Evolutionary conservation across 2,329 filamentous ascomycete species (phyloP), one percentile per base, ranked within the genome.

Genomic region (Colletotrichum incanum): DNA sequence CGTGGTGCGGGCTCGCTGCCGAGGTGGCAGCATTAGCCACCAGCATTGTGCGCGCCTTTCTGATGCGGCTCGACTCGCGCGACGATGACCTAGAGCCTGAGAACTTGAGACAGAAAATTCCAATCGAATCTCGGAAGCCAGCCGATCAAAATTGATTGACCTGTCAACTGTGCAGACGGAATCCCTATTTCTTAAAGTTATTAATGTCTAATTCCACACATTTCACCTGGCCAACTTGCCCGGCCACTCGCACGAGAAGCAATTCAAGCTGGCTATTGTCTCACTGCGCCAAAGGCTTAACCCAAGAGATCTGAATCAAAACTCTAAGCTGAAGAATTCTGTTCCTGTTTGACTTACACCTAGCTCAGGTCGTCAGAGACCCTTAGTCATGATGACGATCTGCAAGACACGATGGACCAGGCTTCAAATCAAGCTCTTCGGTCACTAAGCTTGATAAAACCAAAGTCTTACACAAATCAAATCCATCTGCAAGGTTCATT

Each of bases 311-410:
- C 45, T 63, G 65, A 28, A 59, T 63, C 69, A 69, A 50, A n/a
- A 62, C 8, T 18, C 31, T 14, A 37, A 14, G 12, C 23, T 59
- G 58, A 72, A 64, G 69, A 72, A 68, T 63, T 64, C 37, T 59
- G 43, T 43, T 63, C 26, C 50, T 50, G 23, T 43, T n/a, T 28
- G 59, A 52, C 50, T 63, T 28, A 52, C 28, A 47, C 45, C 26
- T n/a, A 52, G 45, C 50, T 45, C 50, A 52, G 49, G 20, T 50
- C 14, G 34, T 34, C 58, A 16, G 6, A 28, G 65, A 18, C 20
- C 58, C 31, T 39, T 62, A 43, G 23, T n/a, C 28, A 20, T 52
- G 65, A 47, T 54, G 5, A 54, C 23, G 50, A 68, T 69, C 69
- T 43, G 45, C 65, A 45, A 28, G 63, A 58, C 62, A 59, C 18